A percentile compares a stretch with the other conserved stretches of the same genome.
phyloP scores from a whole-genome alignment of 768 basidiomycete genomes.

The Lactifluus volemus region DNA sequence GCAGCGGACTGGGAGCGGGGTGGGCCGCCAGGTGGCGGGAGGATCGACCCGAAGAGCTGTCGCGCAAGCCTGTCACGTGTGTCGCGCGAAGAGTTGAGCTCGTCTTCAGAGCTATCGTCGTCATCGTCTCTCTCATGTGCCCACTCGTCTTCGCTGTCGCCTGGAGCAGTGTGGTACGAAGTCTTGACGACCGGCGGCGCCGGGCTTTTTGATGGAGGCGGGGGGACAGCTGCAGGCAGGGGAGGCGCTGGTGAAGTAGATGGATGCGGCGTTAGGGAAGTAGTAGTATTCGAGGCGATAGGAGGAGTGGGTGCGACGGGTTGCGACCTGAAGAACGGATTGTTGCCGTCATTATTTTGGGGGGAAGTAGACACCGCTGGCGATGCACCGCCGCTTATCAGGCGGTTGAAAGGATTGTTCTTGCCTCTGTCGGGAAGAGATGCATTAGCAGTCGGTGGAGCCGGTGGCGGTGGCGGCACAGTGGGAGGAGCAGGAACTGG shows the following conservation, averaged over 20 bases:
- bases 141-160: slow-evolving; percentile 70
- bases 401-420: slow-evolving; percentile 75
- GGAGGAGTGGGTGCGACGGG: slow-evolving; percentile 28
- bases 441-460: slow-evolving; percentile 27
- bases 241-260: not conserved
- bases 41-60: slow-evolving; percentile 65
- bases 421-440: slow-evolving; percentile 40
- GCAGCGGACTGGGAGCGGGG: slow-evolving; percentile 44
- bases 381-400: slow-evolving; percentile 43
- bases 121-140: slow-evolving; percentile 67
- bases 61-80: slow-evolving; percentile 66
- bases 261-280: slow-evolving; percentile 5
- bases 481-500: slow-evolving; percentile 26
- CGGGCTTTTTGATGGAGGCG: slow-evolving; percentile 37
- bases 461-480: slow-evolving; percentile 32
- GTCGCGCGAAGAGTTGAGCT: slow-evolving; percentile 54
- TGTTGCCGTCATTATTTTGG: slow-evolving; percentile 42
- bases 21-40: slow-evolving; percentile 35
- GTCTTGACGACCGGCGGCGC: slow-evolving; percentile 45
- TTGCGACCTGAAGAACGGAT: slow-evolving; percentile 66
- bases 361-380: slow-evolving; percentile 29
- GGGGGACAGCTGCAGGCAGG: slow-evolving; percentile 29
- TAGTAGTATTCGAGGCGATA: slow-evolving; percentile 23
- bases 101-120: slow-evolving; percentile 72
- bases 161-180: slow-evolving; percentile 54